Conservation (phyloP, 129 eudicot genomes). For the Lonicera japonica region DNA sequence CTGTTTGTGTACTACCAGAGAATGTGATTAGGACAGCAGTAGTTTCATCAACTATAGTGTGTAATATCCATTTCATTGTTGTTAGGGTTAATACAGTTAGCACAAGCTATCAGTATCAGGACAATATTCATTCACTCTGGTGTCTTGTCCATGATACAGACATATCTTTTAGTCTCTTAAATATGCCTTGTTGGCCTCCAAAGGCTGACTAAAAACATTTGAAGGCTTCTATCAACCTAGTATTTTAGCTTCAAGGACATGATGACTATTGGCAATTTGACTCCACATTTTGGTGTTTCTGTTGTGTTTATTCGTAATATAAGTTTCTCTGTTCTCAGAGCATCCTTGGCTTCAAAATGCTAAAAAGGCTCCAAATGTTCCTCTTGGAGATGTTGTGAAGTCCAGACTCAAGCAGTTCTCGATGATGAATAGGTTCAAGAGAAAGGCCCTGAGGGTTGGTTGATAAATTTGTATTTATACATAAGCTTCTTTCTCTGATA, state of each 20-base stretch:
- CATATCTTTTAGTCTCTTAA: too few species aligned
- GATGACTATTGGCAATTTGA: neutral
- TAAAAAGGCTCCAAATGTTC: slow-evolving; percentile 79
- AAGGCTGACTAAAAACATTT: neutral
- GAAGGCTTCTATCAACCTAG: neutral
- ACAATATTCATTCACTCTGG: too few species aligned
- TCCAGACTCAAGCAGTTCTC: slow-evolving; percentile 82
- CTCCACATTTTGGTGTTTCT: neutral
- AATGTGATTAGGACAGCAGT: neutral
- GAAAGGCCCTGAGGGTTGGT: slow-evolving; percentile 84
- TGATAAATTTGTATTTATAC: neutral
- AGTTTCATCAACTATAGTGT: too few species aligned
- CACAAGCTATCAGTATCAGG: too few species aligned
- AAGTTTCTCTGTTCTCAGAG: slow-evolving; percentile 26
- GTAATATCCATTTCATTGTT: too few species aligned
- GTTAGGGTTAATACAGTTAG: too few species aligned
- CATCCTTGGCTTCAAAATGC: slow-evolving; percentile 79
- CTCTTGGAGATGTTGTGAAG: slow-evolving; percentile 84
- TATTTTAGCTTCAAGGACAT: neutral
- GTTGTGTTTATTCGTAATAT: neutral
- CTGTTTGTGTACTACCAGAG: neutral
- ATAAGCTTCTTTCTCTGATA: neutral
- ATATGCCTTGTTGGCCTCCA: neutral
- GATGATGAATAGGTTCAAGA: slow-evolving; percentile 82
- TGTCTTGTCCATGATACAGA: neutral